Conservation (phyloP, 441 rosid genomes). For the Populus hybrid region DNA sequence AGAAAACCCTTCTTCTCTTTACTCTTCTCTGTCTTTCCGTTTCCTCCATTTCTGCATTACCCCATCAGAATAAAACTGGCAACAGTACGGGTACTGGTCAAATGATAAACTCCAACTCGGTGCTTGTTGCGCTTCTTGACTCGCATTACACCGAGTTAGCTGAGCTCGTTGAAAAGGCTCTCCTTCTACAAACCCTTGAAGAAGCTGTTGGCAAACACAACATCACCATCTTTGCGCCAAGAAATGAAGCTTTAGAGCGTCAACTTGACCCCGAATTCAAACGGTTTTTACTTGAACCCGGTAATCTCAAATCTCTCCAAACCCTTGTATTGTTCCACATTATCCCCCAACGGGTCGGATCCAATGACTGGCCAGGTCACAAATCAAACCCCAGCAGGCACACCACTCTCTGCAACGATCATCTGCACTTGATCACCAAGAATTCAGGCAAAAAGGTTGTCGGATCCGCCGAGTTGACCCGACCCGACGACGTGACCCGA, state of each 20-base stretch:
- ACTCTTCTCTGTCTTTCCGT: conserved; percentile 13
- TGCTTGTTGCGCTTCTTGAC: conserved; percentile 87
- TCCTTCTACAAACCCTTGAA: conserved; percentile 74
- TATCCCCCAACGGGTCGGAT: conserved; percentile 58
- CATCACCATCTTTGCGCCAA: conserved; percentile 83
- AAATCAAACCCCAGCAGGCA: conserved; percentile 37
- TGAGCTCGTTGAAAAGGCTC: conserved; percentile 89
- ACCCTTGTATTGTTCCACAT: conserved; percentile 73
- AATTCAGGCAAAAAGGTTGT: conserved; percentile 35
- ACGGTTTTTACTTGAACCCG: conserved; percentile 79
- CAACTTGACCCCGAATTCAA: conserved; percentile 83
- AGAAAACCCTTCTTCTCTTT: conserved; percentile 12
- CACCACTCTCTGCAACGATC: conserved; percentile 47
- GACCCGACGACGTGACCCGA: conserved; percentile 66
- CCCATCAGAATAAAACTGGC: conserved; percentile 26
- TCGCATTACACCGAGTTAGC: conserved; percentile 90
- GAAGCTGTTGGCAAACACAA: conserved; percentile 82
- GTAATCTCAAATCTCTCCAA: conserved; percentile 74
- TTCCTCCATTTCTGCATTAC: conserved; percentile 39
- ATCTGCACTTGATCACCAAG: conserved; percentile 29
- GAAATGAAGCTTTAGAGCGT: conserved; percentile 83
- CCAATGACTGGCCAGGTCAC: conserved; percentile 45
- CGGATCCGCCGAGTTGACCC: conserved; percentile 43
- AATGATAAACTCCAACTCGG: conserved; percentile 76
- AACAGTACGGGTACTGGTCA: conserved; percentile 29